A percentile compares a stretch with the other conserved stretches of the same genome.
Evolutionary conservation across 345 rosid genomes (phyloP).

Genomic region (Limnanthes douglasii): DNA sequence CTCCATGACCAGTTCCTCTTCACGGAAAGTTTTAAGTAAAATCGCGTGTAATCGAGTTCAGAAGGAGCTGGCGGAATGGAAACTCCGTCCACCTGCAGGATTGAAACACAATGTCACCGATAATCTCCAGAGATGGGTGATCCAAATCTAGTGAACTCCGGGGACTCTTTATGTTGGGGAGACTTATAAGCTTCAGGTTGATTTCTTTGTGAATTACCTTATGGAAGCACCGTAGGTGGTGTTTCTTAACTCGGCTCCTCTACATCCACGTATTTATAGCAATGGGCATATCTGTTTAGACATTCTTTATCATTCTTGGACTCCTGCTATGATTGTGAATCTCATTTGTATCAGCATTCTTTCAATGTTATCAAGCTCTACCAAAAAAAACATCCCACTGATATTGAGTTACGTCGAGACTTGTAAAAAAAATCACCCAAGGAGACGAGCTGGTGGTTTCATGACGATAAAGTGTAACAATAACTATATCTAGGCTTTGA

Average conservation of each 20-base stretch:
- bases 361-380: conserved; percentile 60
- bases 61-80: conserved; percentile 96
- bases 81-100: conserved; percentile 78
- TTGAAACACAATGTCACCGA: conserved; percentile 87
- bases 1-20: no score
- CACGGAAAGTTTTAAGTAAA: conserved; percentile 80
- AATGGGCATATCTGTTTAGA: conserved; percentile 97
- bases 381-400: conserved; percentile 60
- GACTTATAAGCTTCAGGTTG: conserved; percentile 92
- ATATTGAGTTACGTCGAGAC: conserved; percentile 63
- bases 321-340: conserved; percentile 72
- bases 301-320: conserved; percentile 74
- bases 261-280: conserved; percentile 95
- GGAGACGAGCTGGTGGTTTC: conserved; percentile 94
- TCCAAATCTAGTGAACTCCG: conserved; percentile 78
- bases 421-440: conserved; percentile 68
- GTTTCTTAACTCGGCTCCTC: conserved; percentile 79
- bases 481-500: no score
- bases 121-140: conserved; percentile 92
- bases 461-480: conserved; percentile 55
- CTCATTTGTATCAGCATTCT: conserved; percentile 67
- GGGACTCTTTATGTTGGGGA: conserved; percentile 81
- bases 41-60: conserved; percentile 92
- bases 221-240: conserved; percentile 99
- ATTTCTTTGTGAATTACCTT: conserved; percentile 94